Conservation (phyloP, 305 asterid species). For the Ilex paraguariensis region DNA sequence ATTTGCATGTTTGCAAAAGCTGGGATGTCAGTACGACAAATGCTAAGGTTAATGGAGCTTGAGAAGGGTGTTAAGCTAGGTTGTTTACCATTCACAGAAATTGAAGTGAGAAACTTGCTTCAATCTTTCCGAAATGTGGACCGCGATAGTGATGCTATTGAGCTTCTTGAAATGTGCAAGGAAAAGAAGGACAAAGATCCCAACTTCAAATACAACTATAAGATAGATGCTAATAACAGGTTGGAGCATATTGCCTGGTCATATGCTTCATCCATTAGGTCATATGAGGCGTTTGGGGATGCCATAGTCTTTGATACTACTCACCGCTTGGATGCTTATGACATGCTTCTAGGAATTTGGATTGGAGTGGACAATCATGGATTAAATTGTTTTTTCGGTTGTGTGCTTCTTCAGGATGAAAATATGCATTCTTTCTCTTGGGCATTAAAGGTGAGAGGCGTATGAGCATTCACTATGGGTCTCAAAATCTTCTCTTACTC, state of each 20-base stretch:
- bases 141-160: conserved; percentile 49
- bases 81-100: conserved; percentile 62
- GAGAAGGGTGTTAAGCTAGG: conserved; percentile 62
- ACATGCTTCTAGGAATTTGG: conserved; percentile 63
- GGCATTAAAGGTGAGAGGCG: conserved; percentile 52
- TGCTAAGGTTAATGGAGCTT: conserved; percentile 65
- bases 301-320: conserved; percentile 58
- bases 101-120: conserved; percentile 53
- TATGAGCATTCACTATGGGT: too few relatives aligned
- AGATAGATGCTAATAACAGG: conserved; percentile 47
- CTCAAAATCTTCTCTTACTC: background rate
- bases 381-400: conserved; percentile 50
- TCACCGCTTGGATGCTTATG: conserved; percentile 59
- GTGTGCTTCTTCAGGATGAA: conserved; percentile 60
- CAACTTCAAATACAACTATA: conserved; percentile 46
- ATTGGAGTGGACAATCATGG: conserved; percentile 71
- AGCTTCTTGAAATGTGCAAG: conserved; percentile 59
- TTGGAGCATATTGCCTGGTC: conserved; percentile 62
- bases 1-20: conserved; percentile 62
- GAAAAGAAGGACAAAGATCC: conserved; percentile 56
- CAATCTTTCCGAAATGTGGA: conserved; percentile 54
- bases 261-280: conserved; percentile 42
- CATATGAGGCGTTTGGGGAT: conserved; percentile 56
- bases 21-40: conserved; percentile 66
- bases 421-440: conserved; percentile 54